These are phyloP conservation scores for Stachybotrys echinatus DNA, from an alignment of 2,329 filamentous ascomycete species.

Conservation along the genomic window DNA sequence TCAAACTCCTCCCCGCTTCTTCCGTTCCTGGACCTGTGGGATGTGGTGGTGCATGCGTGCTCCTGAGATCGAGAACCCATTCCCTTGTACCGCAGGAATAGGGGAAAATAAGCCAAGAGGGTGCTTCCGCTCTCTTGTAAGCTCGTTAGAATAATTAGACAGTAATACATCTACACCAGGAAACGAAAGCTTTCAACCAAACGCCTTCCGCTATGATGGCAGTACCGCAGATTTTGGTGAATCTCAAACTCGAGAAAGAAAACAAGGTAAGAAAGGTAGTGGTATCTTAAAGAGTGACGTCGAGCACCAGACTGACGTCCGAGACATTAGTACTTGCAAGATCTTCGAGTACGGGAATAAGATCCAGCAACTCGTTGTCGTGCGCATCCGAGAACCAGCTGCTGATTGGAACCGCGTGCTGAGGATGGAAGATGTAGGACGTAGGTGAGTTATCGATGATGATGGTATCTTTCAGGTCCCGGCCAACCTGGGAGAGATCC, in stretches of 20 bases:
- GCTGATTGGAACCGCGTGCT: slow-evolving; percentile 97
- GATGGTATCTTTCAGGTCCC: slow-evolving; percentile 94
- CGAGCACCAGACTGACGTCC: slow-evolving; percentile 95
- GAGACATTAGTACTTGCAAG: slow-evolving; percentile 81
- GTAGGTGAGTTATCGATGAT: slow-evolving; percentile 99
- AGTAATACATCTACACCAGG: slow-evolving; percentile 45
- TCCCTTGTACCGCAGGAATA: not conserved
- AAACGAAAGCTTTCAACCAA: slow-evolving; percentile 43
- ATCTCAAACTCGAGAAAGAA: slow-evolving; percentile 24
- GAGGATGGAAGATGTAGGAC: slow-evolving; percentile 98
- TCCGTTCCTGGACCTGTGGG: not conserved
- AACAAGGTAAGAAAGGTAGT: slow-evolving; percentile 17
- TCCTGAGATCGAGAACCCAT: not conserved
- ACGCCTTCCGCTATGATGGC: slow-evolving; percentile 51
- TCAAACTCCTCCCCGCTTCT: not conserved
- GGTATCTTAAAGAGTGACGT: slow-evolving; percentile 65
- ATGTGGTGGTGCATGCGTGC: not conserved
- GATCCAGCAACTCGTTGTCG: slow-evolving; percentile 94
- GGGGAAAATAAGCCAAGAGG: not conserved
- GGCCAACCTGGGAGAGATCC: slow-evolving; percentile 93
- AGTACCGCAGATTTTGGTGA: slow-evolving; percentile 30
- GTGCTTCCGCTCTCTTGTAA: not conserved
- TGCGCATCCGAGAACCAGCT: slow-evolving; percentile 99
- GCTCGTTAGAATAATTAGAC: slow-evolving; percentile 46
- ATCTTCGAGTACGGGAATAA: slow-evolving; percentile 98